These are phyloP conservation scores for Solanum verrucosum DNA, from an alignment of 257 asterid species.

Conservation along the genomic window DNA sequence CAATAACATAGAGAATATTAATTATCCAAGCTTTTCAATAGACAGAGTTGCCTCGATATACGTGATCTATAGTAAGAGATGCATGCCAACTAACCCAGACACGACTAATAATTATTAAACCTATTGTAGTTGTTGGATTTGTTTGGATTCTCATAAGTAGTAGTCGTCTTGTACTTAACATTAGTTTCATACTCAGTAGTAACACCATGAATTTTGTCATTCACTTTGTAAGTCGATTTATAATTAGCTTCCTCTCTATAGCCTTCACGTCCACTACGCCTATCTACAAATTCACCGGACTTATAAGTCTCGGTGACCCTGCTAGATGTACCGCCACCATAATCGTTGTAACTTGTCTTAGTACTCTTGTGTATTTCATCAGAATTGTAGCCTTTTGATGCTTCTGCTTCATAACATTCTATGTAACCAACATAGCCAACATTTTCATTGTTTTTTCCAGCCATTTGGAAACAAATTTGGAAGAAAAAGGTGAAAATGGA, in stretches of 20 bases:
- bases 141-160: background rate
- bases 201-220: background rate
- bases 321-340: background rate
- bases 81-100: background rate
- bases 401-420: background rate
- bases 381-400: background rate
- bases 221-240: background rate
- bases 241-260: conserved; percentile 4
- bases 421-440: too few relatives aligned
- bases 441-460: background rate
- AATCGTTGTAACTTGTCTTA: background rate
- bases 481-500: background rate
- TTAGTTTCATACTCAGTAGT: conserved; percentile 13
- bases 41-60: background rate
- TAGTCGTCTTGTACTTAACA: conserved; percentile 11
- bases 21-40: too few relatives aligned
- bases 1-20: background rate
- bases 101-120: background rate
- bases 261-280: conserved; percentile 2
- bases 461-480: background rate
- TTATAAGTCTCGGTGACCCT: too few relatives aligned
- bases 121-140: background rate
- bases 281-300: conserved; percentile 1
- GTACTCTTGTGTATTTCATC: background rate
- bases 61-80: background rate